phyloP scores from a whole-genome alignment of 2,329 filamentous ascomycete species.

The Colletotrichum paranaense region DNA sequence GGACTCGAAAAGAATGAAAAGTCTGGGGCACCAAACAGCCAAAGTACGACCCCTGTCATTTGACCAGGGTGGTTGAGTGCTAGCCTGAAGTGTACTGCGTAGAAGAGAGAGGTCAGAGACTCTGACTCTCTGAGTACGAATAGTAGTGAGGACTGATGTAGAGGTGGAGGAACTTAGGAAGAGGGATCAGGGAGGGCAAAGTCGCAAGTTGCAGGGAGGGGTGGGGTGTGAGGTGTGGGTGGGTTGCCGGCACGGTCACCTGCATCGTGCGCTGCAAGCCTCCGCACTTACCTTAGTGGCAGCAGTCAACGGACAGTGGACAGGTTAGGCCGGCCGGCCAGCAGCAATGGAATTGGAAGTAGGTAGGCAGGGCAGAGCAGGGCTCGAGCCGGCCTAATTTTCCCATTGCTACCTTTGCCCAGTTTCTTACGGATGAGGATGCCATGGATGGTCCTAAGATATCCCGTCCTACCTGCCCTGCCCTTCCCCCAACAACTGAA shows the following conservation, averaged over 20 bases:
- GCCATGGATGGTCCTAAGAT: not conserved
- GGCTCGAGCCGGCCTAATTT: not conserved
- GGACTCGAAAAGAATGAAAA: constrained; percentile 19
- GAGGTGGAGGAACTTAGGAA: not conserved
- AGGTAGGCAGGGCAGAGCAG: not conserved
- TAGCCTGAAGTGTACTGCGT: not conserved
- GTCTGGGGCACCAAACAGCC: constrained; percentile 29
- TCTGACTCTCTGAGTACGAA: not conserved
- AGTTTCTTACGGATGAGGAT: not conserved
- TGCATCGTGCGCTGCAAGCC: constrained; percentile 22
- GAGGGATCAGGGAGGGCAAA: not conserved
- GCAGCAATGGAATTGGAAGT: not conserved
- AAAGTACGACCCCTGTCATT: constrained; percentile 27
- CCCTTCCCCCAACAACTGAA: constrained; percentile 11
- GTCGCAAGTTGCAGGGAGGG: constrained; percentile 4
- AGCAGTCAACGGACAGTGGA: not conserved
- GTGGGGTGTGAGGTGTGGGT: constrained; percentile 2
- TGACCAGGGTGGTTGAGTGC: constrained; percentile 29
- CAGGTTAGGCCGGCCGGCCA: not conserved
- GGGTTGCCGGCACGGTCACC: constrained; percentile 30
- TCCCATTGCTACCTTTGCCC: not conserved
- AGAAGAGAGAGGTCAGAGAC: not conserved
- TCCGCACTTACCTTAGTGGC: constrained; percentile 8
- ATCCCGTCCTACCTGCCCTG: not conserved
- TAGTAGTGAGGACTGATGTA: not conserved